Percentiles rank a stretch among this genome's conserved stretches.
Conservation (phyloP, 768 basidiomycete species). For the Auriculariales sp. region DNA sequence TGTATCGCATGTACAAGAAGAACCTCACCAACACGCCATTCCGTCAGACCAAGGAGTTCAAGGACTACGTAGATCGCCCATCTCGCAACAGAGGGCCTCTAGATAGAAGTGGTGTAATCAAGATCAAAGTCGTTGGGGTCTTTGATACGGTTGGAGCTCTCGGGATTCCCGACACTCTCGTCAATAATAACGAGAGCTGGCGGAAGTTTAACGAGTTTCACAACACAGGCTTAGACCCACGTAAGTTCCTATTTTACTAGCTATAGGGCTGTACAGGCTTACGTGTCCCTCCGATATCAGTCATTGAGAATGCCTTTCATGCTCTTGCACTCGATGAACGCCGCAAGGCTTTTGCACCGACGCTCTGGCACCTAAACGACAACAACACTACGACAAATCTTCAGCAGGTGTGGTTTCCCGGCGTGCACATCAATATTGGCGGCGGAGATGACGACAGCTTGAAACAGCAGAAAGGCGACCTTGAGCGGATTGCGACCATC, state of each 20-base stretch:
- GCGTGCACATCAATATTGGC: slow-evolving; percentile 11
- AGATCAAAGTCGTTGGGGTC: slow-evolving; percentile 13
- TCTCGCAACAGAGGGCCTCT: neutral
- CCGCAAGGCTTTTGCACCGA: slow-evolving; percentile 12
- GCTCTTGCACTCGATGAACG: slow-evolving; percentile 14
- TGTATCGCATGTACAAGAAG: slow-evolving; percentile 5
- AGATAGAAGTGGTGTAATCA: slow-evolving; percentile 11
- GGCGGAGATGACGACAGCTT: slow-evolving; percentile 6
- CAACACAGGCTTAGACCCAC: neutral
- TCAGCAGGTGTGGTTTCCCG: slow-evolving; percentile 14
- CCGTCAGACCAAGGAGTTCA: neutral
- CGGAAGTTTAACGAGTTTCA: neutral
- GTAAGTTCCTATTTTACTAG: neutral
- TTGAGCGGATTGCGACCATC: no score
- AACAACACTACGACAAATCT: slow-evolving; percentile 3
- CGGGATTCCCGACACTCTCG: slow-evolving; percentile 8
- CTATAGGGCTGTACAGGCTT: neutral
- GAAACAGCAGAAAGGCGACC: neutral
- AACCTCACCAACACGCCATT: slow-evolving; percentile 2
- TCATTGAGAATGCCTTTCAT: slow-evolving; percentile 12
- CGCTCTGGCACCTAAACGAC: slow-evolving; percentile 8
- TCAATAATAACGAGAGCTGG: neutral
- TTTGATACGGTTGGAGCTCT: slow-evolving; percentile 6
- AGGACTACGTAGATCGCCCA: neutral
- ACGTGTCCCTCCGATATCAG: slow-evolving; percentile 5